Conservation (phyloP, 2,329 filamentous ascomycete genomes). For the Diaporthe destruens region DNA sequence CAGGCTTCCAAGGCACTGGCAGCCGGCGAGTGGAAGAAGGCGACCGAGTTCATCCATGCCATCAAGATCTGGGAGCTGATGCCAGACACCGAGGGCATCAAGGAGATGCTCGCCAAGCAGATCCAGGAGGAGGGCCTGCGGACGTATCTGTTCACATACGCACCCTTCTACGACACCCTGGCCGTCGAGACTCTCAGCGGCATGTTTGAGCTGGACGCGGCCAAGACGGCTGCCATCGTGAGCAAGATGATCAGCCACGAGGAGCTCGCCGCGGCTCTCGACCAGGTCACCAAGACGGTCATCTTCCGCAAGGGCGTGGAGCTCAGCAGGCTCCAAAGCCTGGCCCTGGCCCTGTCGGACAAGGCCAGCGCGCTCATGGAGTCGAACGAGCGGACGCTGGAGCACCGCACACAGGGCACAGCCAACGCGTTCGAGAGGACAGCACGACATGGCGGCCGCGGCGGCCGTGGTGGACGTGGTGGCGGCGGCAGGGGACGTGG, state of each 20-base stretch:
- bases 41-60: conserved; percentile 90
- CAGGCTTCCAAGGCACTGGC: conserved; percentile 97
- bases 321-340: conserved; percentile 92
- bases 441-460: conserved; percentile 77
- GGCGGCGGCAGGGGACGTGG: conserved; percentile 71
- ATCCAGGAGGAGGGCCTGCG: conserved; percentile 98
- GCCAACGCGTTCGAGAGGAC: conserved; percentile 86
- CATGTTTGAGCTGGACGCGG: conserved; percentile 95
- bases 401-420: conserved; percentile 96
- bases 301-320: conserved; percentile 99
- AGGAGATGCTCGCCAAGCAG: conserved; percentile 96
- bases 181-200: conserved; percentile 84
- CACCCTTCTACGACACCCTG: conserved; percentile 98
- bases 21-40: conserved; percentile 98
- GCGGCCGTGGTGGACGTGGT: conserved; percentile 78
- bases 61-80: conserved; percentile 99
- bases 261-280: conserved; percentile 93
- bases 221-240: conserved; percentile 94
- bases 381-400: conserved; percentile 95
- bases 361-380: conserved; percentile 97
- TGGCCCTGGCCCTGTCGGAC: conserved; percentile 93
- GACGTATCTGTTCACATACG: conserved; percentile 99
- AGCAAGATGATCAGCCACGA: conserved; percentile 99
- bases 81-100: conserved; percentile 92
- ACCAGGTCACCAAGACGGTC: conserved; percentile 97